A percentile compares a stretch with the other conserved stretches of the same genome.
Evolutionary conservation across 768 basidiomycete genomes (phyloP).

Genomic region (Boletus subparvulus): DNA sequence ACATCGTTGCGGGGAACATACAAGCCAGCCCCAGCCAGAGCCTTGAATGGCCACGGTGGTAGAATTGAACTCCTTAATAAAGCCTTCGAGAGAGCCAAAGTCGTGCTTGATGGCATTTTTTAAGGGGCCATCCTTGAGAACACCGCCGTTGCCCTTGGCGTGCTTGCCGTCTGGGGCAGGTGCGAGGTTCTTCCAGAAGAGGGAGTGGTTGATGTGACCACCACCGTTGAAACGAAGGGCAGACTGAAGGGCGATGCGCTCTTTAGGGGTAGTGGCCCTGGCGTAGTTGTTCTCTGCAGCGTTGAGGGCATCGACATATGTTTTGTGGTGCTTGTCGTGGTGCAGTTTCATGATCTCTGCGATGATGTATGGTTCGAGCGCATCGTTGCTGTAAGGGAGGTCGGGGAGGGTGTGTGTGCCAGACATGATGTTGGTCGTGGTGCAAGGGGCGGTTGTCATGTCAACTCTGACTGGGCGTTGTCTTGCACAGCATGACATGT

Average conservation of each 20-base stretch:
- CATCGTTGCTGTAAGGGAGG: constrained; percentile 82
- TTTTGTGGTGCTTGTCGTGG: constrained; percentile 94
- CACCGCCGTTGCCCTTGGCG: constrained; percentile 62
- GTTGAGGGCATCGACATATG: constrained; percentile 78
- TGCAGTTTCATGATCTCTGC: constrained; percentile 91
- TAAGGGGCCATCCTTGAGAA: constrained; percentile 62
- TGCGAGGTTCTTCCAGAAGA: constrained; percentile 96
- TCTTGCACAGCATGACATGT: constrained; percentile 23
- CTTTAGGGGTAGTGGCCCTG: constrained; percentile 64
- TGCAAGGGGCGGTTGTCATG: neutral
- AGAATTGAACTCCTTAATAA: constrained; percentile 84
- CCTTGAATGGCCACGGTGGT: constrained; percentile 87
- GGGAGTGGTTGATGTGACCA: constrained; percentile 89
- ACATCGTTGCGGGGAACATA: constrained; percentile 38
- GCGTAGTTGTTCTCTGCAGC: constrained; percentile 75
- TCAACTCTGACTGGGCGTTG: neutral
- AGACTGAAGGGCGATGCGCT: constrained; percentile 29
- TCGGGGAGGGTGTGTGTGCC: constrained; percentile 58
- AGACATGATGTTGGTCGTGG: constrained; percentile 37
- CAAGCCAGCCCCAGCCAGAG: constrained; percentile 97
- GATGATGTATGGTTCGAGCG: constrained; percentile 91
- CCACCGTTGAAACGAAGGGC: constrained; percentile 28
- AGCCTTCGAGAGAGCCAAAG: constrained; percentile 69
- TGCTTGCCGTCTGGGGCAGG: constrained; percentile 48
- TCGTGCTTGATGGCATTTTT: constrained; percentile 61